phyloP scores from a whole-genome alignment of 768 basidiomycete genomes.

The Boletus reticuloceps region DNA sequence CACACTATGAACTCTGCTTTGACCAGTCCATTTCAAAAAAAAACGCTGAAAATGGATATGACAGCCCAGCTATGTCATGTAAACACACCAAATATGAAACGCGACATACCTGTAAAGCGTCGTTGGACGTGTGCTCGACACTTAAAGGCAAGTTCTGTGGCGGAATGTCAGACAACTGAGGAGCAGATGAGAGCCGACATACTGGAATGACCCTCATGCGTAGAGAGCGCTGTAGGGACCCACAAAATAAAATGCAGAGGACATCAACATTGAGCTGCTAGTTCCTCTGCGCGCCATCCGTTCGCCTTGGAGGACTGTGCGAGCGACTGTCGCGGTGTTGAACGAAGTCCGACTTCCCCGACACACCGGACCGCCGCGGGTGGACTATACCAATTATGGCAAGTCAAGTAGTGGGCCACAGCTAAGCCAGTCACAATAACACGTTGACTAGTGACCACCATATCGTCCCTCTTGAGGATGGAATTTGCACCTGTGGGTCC shows the following conservation, averaged over 20 bases:
- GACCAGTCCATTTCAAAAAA: not conserved
- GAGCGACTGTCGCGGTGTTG: not conserved
- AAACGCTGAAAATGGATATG: not conserved
- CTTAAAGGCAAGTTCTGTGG: conserved; percentile 21
- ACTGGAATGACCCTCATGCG: conserved; percentile 8
- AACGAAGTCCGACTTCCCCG: not conserved
- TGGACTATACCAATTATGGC: conserved; percentile 15
- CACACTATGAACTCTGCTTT: conserved; percentile 3
- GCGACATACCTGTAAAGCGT: conserved; percentile 2
- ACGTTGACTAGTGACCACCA: conserved; percentile 18
- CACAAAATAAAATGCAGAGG: conserved; percentile 1
- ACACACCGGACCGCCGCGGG: too few species aligned
- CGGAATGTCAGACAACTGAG: conserved; percentile 3
- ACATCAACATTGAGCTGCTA: not conserved
- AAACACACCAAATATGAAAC: conserved; percentile 4
- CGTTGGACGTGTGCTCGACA: not conserved
- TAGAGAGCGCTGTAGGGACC: conserved; percentile 1
- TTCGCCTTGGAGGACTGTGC: not conserved
- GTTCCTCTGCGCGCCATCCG: not conserved
- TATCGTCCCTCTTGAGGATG: conserved; percentile 10
- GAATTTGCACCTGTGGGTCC: conserved; percentile 33
- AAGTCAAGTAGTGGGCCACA: conserved; percentile 18
- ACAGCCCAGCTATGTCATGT: not conserved
- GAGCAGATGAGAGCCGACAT: not conserved
- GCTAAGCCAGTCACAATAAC: conserved; percentile 9